These are phyloP conservation scores for Stevia rebaudiana DNA, from an alignment of 140 eudicot genomes.

Conservation along the genomic window DNA sequence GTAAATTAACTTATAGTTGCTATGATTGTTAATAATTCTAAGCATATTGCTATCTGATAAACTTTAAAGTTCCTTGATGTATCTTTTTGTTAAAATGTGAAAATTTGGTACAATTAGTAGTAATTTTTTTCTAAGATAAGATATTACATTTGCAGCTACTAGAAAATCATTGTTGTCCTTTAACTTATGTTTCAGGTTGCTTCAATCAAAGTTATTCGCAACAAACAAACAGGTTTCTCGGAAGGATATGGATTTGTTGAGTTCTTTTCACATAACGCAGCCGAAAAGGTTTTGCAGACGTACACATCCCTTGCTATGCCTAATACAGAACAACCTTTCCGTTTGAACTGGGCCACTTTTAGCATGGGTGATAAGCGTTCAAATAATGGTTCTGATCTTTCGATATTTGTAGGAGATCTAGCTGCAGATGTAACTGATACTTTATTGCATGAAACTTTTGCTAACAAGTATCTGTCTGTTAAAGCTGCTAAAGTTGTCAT, in stretches of 20 bases:
- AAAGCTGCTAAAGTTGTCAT: conserved; percentile 69
- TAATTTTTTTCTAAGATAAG: no score
- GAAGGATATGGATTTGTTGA: conserved; percentile 71
- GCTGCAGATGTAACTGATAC: conserved; percentile 67
- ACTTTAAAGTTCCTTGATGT: no score
- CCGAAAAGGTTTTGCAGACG: conserved; percentile 55
- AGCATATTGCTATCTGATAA: no score
- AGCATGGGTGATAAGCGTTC: conserved; percentile 69
- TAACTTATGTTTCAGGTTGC: conserved; percentile 34
- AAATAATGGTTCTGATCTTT: conserved; percentile 60
- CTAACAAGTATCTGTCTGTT: conserved; percentile 54
- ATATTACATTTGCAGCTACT: neutral
- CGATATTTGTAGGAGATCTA: conserved; percentile 70
- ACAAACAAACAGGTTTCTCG: conserved; percentile 54
- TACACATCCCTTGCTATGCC: conserved; percentile 47
- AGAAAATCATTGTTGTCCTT: neutral
- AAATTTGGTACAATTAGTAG: no score
- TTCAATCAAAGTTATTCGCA: conserved; percentile 56
- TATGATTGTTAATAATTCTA: no score
- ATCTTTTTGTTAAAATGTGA: no score
- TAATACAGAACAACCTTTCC: conserved; percentile 53
- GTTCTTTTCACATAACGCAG: conserved; percentile 43
- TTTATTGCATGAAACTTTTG: conserved; percentile 55
- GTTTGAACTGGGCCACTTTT: conserved; percentile 66
- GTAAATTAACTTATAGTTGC: no score